These are phyloP conservation scores for Pyrenophora seminiperda DNA, from an alignment of 2,329 filamentous ascomycete genomes.

Conservation along the genomic window DNA sequence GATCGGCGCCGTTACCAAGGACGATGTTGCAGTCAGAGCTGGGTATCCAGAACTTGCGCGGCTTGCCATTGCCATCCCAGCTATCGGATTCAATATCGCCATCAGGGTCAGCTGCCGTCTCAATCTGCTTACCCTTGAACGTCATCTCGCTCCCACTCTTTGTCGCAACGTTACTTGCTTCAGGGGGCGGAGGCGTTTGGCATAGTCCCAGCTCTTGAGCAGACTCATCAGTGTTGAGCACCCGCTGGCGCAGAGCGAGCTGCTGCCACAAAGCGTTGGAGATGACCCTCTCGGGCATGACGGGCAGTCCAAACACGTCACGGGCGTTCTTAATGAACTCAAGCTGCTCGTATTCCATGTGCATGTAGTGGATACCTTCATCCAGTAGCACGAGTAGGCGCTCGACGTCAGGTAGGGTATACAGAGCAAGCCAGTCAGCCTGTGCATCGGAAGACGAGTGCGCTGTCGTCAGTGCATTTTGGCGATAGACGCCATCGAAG, in stretches of 20 bases:
- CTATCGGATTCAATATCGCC: constrained; percentile 54
- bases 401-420: constrained; percentile 60
- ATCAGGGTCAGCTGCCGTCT: constrained; percentile 23
- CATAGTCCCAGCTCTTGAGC: constrained; percentile 61
- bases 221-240: constrained; percentile 58
- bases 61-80: constrained; percentile 60
- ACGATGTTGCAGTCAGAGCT: constrained; percentile 61
- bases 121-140: constrained; percentile 55
- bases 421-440: constrained; percentile 57
- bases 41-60: constrained; percentile 64
- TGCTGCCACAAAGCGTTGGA: constrained; percentile 63
- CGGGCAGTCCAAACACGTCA: constrained; percentile 60
- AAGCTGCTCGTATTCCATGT: constrained; percentile 63
- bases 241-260: constrained; percentile 60
- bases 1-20: constrained; percentile 60
- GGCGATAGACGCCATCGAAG: constrained; percentile 59
- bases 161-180: constrained; percentile 20
- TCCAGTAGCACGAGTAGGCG: constrained; percentile 62
- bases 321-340: constrained; percentile 59
- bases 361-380: constrained; percentile 64
- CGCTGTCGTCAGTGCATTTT: constrained; percentile 47
- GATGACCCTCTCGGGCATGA: constrained; percentile 61
- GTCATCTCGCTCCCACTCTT: constrained; percentile 26
- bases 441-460: constrained; percentile 52
- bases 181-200: constrained; percentile 48